These are phyloP conservation scores for Kockovaella imperatae DNA, from an alignment of 768 basidiomycete species.

Conservation along the genomic window DNA sequence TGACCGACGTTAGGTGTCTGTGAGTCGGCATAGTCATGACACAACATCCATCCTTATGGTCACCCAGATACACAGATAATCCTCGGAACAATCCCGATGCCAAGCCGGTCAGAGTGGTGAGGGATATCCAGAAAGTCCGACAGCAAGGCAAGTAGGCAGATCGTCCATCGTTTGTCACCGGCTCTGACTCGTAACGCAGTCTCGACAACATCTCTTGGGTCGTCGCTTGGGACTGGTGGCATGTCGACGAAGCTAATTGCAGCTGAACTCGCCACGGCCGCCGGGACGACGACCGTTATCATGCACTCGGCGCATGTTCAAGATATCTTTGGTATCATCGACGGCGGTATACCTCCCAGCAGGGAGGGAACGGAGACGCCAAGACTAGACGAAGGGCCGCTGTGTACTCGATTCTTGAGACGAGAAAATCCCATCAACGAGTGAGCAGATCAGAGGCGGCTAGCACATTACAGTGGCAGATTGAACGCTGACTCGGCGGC, in stretches of 20 bases:
- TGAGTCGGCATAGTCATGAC: slow-evolving; percentile 7
- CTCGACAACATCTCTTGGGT: slow-evolving; percentile 84
- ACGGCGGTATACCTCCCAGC: slow-evolving; percentile 42
- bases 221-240: slow-evolving; percentile 88
- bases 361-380: slow-evolving; percentile 24
- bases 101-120: slow-evolving; percentile 68
- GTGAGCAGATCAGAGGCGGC: slow-evolving; percentile 20
- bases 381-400: slow-evolving; percentile 49
- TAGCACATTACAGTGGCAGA: background rate
- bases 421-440: slow-evolving; percentile 40
- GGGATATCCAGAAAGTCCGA: slow-evolving; percentile 73
- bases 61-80: slow-evolving; percentile 84
- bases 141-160: slow-evolving; percentile 64
- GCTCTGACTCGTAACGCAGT: slow-evolving; percentile 50
- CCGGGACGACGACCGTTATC: slow-evolving; percentile 87
- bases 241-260: slow-evolving; percentile 99
- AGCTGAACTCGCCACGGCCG: slow-evolving; percentile 91
- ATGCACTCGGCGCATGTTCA: slow-evolving; percentile 71
- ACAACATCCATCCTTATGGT: background rate
- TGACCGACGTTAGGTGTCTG: slow-evolving; percentile 92
- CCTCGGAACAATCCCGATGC: slow-evolving; percentile 83
- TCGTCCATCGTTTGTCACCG: background rate
- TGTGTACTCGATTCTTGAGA: slow-evolving; percentile 75
- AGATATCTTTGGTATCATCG: slow-evolving; percentile 70
- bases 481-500: slow-evolving; percentile 37